phyloP scores from a whole-genome alignment of 2,329 filamentous ascomycete genomes.

The Penicillium sp. region DNA sequence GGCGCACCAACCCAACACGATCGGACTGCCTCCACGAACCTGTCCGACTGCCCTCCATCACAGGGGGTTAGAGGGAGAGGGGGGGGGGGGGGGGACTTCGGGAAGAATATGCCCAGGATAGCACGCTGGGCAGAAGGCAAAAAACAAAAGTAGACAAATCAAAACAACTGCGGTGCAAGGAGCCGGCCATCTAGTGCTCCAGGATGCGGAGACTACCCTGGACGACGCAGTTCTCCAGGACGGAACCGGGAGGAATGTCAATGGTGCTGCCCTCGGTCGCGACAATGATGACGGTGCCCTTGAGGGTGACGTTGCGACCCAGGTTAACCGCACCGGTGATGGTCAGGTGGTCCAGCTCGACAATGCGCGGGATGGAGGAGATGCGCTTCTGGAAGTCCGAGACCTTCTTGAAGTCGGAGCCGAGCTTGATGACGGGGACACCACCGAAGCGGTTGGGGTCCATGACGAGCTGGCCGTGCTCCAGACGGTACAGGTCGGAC shows the following conservation, averaged over 20 bases:
- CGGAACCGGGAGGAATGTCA: conserved; percentile 91
- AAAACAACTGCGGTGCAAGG: background rate
- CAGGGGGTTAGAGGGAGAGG: too few relatives aligned
- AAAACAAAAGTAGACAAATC: background rate
- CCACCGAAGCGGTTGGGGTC: conserved; percentile 95
- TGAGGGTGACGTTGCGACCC: conserved; percentile 88
- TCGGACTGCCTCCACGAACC: too few relatives aligned
- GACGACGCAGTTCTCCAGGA: conserved; percentile 97
- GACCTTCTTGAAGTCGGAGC: conserved; percentile 99
- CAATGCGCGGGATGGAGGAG: conserved; percentile 46
- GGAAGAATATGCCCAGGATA: too few relatives aligned
- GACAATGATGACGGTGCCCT: conserved; percentile 97
- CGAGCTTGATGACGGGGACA: conserved; percentile 96
- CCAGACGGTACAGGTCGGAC: conserved; percentile 96
- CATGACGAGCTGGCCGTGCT: conserved; percentile 97
- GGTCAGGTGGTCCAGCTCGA: conserved; percentile 67
- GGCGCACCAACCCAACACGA: too few relatives aligned
- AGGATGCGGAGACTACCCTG: conserved; percentile 83
- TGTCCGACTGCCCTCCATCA: too few relatives aligned
- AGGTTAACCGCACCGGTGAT: conserved; percentile 97
- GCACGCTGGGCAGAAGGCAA: background rate
- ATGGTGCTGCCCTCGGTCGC: conserved; percentile 97
- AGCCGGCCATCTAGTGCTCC: conserved; percentile 50
- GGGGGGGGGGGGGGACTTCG: too few relatives aligned
- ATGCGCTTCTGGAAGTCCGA: conserved; percentile 60